Evolutionary conservation across 768 basidiomycete genomes (phyloP).

Genomic region (Lactarius hengduanensis): DNA sequence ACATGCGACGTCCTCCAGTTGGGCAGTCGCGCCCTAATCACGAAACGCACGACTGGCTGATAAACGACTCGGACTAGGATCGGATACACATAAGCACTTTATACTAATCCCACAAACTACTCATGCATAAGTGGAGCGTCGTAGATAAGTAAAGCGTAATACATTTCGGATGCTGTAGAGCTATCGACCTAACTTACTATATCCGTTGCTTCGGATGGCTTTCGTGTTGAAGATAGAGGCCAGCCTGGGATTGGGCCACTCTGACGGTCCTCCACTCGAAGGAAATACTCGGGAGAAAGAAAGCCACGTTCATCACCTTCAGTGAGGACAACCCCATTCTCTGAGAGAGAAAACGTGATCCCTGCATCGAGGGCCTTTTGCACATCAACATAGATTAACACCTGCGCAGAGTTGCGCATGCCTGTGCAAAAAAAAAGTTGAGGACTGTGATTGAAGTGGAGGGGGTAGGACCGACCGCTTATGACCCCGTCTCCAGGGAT

Average conservation of each 20-base stretch:
- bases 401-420: conserved; percentile 73
- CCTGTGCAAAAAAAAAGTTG: conserved; percentile 49
- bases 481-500: conserved; percentile 62
- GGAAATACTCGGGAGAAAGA: conserved; percentile 63
- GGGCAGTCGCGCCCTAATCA: neutral
- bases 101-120: neutral
- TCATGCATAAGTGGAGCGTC: neutral
- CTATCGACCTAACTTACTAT: conserved; percentile 1
- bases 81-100: neutral
- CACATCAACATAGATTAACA: conserved; percentile 82
- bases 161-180: neutral
- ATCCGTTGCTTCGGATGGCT: conserved; percentile 6
- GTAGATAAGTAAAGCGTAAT: neutral
- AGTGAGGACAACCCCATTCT: conserved; percentile 87
- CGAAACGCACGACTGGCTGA: conserved; percentile 21
- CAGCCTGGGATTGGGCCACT: conserved; percentile 34
- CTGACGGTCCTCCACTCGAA: conserved; percentile 57
- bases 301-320: conserved; percentile 68
- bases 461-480: conserved; percentile 56
- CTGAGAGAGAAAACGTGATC: conserved; percentile 72
- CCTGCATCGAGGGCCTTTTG: conserved; percentile 66
- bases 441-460: neutral
- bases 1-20: neutral
- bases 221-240: conserved; percentile 15
- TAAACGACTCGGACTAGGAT: conserved; percentile 26